These are phyloP conservation scores for Boletus rubroflammeus DNA, from an alignment of 768 basidiomycete species.

Conservation along the genomic window DNA sequence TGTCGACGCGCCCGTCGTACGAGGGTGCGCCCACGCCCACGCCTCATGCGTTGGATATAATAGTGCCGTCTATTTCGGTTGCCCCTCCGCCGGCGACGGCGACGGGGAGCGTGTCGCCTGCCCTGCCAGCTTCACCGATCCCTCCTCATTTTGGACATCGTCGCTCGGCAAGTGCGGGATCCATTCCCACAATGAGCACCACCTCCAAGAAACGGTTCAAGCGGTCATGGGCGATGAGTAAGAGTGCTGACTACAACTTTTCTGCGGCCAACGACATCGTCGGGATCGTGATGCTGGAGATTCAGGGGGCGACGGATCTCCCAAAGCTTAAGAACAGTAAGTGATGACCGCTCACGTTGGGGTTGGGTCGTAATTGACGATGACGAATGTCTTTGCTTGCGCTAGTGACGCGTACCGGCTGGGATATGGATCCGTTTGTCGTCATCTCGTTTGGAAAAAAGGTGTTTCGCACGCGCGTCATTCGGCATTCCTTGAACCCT, in stretches of 20 bases:
- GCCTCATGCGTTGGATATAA: background rate
- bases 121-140: slow-evolving; percentile 22
- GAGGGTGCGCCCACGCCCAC: slow-evolving; percentile 15
- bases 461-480: slow-evolving; percentile 88
- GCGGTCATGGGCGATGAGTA: slow-evolving; percentile 36
- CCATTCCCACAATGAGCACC: slow-evolving; percentile 20
- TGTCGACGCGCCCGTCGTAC: slow-evolving; percentile 31
- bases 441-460: slow-evolving; percentile 97
- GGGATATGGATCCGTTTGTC: slow-evolving; percentile 98
- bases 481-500: slow-evolving; percentile 82
- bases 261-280: slow-evolving; percentile 75
- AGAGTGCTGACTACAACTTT: slow-evolving; percentile 53
- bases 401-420: slow-evolving; percentile 78
- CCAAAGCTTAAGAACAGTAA: slow-evolving; percentile 83
- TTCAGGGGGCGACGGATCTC: slow-evolving; percentile 77
- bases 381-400: background rate
- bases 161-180: slow-evolving; percentile 31
- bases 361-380: background rate
- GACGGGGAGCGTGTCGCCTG: slow-evolving; percentile 5
- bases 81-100: slow-evolving; percentile 11
- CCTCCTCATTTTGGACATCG: slow-evolving; percentile 25
- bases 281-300: slow-evolving; percentile 94
- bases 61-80: slow-evolving; percentile 10
- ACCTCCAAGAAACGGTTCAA: slow-evolving; percentile 36
- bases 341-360: slow-evolving; percentile 28